Base-by-base conservation (phyloP, 192 early-diverging fungal species). In the Gamsiella multidivaricata region DNA sequence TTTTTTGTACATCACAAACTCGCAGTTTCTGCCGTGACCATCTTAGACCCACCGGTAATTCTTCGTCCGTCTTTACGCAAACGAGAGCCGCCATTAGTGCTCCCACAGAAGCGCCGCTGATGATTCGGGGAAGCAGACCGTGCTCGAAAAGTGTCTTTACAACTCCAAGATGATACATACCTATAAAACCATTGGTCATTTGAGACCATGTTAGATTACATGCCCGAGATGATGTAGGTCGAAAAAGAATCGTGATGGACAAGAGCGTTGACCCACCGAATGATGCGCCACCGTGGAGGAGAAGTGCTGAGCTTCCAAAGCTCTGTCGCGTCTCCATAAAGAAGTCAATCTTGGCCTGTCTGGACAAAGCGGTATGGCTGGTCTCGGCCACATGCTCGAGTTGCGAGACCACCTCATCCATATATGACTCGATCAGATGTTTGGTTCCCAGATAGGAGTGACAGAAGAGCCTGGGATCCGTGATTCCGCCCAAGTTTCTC, bases 101-200 rank as follows among this genome's bases (percentile, higher is more conserved):
- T 25, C 92, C 90, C 22, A 92, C 86, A 23, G 88, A 88, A 10
- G 89, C 89, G n/a, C 93, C 92, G 63, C 89, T 87, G 47, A 94
- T 92, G 41, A 94, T 90, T 17, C 91, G 80, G 12, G 93, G 93
- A 41, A 94, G 64, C 3, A 92, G 52, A 0, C 82, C 80, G 56
- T 88, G 81, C 43, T 91, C 87, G 59, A 84, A 81, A 17, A 94
- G 81, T 1, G 93, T 87, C 73, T 93, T 92, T 17, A 91, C 88
- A 3, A 93, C 93, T 25, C 93, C 93, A n/a, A 94, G 59, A 73
- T 94, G 92, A 63, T 86, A 90, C 54, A 93, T 72, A 0, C 89
- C 89, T 90, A 65, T 2, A 64, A 15, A 14, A 23, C 12, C 54
- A 75, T n/a, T 50, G 4, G 23, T 56, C 18, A 14, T 8, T 1